Base-by-base conservation (phyloP, 192 early-diverging fungal species). In the Coemansia sp. region DNA sequence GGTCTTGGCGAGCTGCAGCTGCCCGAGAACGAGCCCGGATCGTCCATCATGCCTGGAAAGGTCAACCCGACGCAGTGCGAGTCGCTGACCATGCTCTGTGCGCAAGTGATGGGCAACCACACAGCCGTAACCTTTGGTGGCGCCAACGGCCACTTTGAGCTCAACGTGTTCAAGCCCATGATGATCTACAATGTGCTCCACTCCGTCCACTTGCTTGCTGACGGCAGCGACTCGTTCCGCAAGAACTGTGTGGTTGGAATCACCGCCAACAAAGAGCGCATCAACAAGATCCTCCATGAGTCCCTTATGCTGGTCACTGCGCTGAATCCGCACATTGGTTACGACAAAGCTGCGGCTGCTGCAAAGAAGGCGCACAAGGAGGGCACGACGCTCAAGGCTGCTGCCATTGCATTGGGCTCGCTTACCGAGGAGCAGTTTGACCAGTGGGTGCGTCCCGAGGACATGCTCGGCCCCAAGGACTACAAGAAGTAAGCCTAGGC, bases 61-160 rank as follows among this genome's bases (percentile, higher is more conserved):
- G 94, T 99, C 61, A 99, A 99, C 84, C 97, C 97, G 48, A 99
- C 97, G 17, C 97, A 99, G 83, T 96, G 92, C 85, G 96, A 99
- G 83, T 95, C 97, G 59, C 88, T 99, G 89, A 99, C 97, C 25
- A 99, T 99, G 97, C 93, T 98, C 40, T 96, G 95, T 78, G 90
- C 95, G 35, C 97, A 98, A 75, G 94, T 99, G 48, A 96, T 99
- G 86, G 97, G 97, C 72, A 99, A 99, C 90, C 87, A 98, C 85
- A 92, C 91, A 40, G 88, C 96, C 32, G 89, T 99, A 61, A 87
- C 93, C 23, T 75, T 97, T 71, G 92, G 92, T 62, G 96, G 95
- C 7, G 89, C 94, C 45, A 94, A 97, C 77, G 96, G 97, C 34
- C 96, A 98, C 84, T 97, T 96, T 86, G 95, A 99, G 90, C 86